Evolutionary conservation across 495 filamentous ascomycete species (phyloP).

Genomic region (Melanomma pulvis-pyrius): DNA sequence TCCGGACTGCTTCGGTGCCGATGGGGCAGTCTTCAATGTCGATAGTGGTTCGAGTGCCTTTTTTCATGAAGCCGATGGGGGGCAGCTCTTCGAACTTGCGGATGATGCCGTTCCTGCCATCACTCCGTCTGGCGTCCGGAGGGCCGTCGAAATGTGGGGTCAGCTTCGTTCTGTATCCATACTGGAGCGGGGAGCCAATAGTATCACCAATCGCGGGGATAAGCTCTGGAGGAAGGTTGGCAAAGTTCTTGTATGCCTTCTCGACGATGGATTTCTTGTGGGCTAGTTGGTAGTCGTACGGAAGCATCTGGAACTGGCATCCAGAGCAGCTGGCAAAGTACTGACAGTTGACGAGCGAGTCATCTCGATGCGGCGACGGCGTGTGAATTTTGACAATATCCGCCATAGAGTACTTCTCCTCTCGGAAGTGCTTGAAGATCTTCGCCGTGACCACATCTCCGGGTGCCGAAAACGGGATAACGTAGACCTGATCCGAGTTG

Average conservation of each 20-base stretch:
- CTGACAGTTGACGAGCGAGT: slow-evolving; percentile 72
- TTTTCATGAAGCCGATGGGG: slow-evolving; percentile 87
- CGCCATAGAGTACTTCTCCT: slow-evolving; percentile 66
- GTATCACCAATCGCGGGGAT: slow-evolving; percentile 80
- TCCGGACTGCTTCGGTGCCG: slow-evolving; percentile 79
- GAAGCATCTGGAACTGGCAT: slow-evolving; percentile 96
- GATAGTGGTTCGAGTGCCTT: slow-evolving; percentile 69
- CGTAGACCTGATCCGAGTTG: slow-evolving; percentile 71
- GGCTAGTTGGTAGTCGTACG: slow-evolving; percentile 80
- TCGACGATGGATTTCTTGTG: slow-evolving; percentile 86
- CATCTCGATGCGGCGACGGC: slow-evolving; percentile 75
- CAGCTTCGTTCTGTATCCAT: slow-evolving; percentile 92
- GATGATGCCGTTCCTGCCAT: slow-evolving; percentile 50
- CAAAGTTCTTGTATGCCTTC: slow-evolving; percentile 92
- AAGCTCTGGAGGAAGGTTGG: slow-evolving; percentile 70
- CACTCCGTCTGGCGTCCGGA: slow-evolving; percentile 49
- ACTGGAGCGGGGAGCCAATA: slow-evolving; percentile 85
- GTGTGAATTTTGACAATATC: slow-evolving; percentile 79
- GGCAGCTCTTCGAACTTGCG: slow-evolving; percentile 59
- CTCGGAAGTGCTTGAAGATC: slow-evolving; percentile 67
- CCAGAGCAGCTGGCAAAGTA: slow-evolving; percentile 89
- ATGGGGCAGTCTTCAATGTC: slow-evolving; percentile 99
- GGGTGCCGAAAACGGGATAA: slow-evolving; percentile 85
- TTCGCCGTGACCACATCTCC: slow-evolving; percentile 74
- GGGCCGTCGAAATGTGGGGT: slow-evolving; percentile 92